Evolutionary conservation across 495 filamentous ascomycete genomes (phyloP).

Genomic region (Penicillium ochrochloron): DNA sequence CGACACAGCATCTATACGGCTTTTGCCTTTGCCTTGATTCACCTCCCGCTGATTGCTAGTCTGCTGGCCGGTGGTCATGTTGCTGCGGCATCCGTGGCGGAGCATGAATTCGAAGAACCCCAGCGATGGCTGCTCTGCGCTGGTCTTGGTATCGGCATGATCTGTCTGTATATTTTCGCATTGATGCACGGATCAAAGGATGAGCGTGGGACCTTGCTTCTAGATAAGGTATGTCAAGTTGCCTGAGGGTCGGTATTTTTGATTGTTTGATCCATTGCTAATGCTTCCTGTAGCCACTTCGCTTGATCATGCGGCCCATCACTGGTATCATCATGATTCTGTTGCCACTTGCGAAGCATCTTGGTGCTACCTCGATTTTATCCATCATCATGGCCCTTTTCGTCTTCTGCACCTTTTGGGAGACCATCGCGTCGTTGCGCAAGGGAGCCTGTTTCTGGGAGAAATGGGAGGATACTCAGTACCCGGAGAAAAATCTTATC

Average conservation of each 20-base stretch:
- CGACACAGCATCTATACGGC: slow-evolving; percentile 38
- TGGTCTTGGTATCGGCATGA: slow-evolving; percentile 41
- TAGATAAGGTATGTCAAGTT: slow-evolving; percentile 33
- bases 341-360: slow-evolving; percentile 33
- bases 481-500: slow-evolving; percentile 26
- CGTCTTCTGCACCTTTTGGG: slow-evolving; percentile 38
- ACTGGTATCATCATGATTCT: slow-evolving; percentile 36
- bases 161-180: slow-evolving; percentile 41
- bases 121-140: slow-evolving; percentile 46
- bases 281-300: slow-evolving; percentile 26
- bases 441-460: slow-evolving; percentile 39
- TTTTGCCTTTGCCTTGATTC: slow-evolving; percentile 43
- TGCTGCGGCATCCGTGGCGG: slow-evolving; percentile 32
- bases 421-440: slow-evolving; percentile 39
- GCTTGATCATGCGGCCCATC: slow-evolving; percentile 40
- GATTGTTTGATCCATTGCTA: background rate
- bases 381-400: slow-evolving; percentile 44
- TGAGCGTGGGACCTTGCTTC: slow-evolving; percentile 27
- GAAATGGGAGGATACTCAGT: slow-evolving; percentile 37
- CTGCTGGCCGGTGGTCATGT: slow-evolving; percentile 48
- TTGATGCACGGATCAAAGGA: slow-evolving; percentile 41
- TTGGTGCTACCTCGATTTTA: slow-evolving; percentile 33
- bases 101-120: slow-evolving; percentile 31
- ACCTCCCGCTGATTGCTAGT: slow-evolving; percentile 44
- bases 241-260: background rate